These are phyloP conservation scores for Chenopodium berlandieri DNA, from an alignment of 148 eudicot species.

Conservation along the genomic window DNA sequence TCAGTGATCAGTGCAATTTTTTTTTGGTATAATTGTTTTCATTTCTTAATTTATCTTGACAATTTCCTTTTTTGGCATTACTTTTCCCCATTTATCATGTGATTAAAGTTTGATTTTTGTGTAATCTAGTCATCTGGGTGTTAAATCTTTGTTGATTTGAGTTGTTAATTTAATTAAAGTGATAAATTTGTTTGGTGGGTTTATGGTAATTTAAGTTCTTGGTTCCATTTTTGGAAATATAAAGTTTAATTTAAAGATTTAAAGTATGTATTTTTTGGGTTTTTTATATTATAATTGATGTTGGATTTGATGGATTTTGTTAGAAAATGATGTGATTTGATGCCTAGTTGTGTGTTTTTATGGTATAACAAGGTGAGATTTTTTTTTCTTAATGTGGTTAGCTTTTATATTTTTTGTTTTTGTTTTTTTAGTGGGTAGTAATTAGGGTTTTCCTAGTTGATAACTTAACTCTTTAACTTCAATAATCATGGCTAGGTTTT, in stretches of 20 bases:
- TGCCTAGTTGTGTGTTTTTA: background rate
- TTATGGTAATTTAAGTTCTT: constrained; percentile 21
- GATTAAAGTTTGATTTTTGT: constrained; percentile 3
- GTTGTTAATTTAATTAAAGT: background rate
- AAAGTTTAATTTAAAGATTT: background rate
- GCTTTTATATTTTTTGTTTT: background rate
- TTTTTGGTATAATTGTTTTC: background rate
- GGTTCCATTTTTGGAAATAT: background rate
- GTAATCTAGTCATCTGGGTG: background rate
- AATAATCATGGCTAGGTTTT: background rate
- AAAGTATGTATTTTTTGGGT: constrained; percentile 12
- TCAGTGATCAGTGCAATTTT: constrained; percentile 23
- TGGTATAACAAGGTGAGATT: constrained; percentile 2
- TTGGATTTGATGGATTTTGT: constrained; percentile 8
- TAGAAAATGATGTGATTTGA: constrained; percentile 10
- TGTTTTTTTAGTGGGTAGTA: constrained; percentile 14
- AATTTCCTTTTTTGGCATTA: background rate
- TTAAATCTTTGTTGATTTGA: constrained; percentile 21
- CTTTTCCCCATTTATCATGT: background rate
- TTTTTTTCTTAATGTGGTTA: background rate
- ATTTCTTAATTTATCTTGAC: background rate
- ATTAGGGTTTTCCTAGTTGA: constrained; percentile 3
- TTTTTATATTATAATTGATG: background rate
- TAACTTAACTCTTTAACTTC: background rate
- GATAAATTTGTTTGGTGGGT: constrained; percentile 13